Evolutionary conservation across 352 stramenopile genomes (phyloP), one percentile per base, ranked within the genome.

Genomic region (Globisporangium okanoganense): DNA sequence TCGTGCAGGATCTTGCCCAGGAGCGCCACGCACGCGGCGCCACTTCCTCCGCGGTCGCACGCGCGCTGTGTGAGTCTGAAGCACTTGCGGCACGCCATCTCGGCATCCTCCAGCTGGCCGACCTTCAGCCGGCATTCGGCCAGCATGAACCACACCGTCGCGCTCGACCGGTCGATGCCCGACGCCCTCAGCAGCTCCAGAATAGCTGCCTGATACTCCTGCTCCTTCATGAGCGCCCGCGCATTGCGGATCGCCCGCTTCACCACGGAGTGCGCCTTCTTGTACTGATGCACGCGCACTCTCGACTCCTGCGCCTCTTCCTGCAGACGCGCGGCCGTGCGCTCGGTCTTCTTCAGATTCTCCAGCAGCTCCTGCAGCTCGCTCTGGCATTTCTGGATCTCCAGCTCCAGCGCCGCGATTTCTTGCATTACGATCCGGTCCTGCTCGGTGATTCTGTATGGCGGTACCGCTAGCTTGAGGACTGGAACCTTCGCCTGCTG

Each of bases 171-270:
- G 61, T 88, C 78, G 33, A 88, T 79, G 13, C 58, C 66, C 0
- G 61, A 59, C 18, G 76, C 78, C 9, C 76, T 75, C 41, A 76
- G 65, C 20, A 88, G 66, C 67, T 88, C 78, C 25, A 88, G 49
- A 25, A 88, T 85, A 25, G 78, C 76, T 22, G 76, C 74, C 64
- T 85, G 79, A 59, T 79, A 86, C 62, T 88, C 78, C 35, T 78
- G 65, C 62, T 82, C 72, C 13, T 65, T 47, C 59, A 88, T 82
- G 53, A 76, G 70, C 56, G 66, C 51, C 20, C 65, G 68, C 8
- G 70, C 70, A 0, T 61, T 63, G 24, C 71, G 69, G 65, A 85
- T 69, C 12, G 78, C 68, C 48, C 78, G 75, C n/a, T 66, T 44
- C 36, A 87, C 75, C 3, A 71, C 66, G 38, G 59, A 55, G 49